Evolutionary conservation across 257 asterid genomes (phyloP).

Genomic region (Thymus quinquecostatus): DNA sequence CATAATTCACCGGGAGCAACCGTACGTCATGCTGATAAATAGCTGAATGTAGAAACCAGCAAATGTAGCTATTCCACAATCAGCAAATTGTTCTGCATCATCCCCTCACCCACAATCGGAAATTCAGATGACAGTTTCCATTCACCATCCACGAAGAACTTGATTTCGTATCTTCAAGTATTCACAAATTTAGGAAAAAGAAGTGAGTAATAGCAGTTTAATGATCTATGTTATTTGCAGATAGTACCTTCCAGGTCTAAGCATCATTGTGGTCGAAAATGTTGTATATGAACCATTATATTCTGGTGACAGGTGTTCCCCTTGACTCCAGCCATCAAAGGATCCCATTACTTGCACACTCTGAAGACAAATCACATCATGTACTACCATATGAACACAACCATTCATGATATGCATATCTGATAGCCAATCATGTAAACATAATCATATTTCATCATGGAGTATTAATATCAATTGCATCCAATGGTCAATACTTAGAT

Average conservation of each 20-base stretch:
- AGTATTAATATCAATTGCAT: constrained; percentile 8
- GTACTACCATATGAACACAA: constrained; percentile 13
- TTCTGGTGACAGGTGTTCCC: constrained; percentile 83
- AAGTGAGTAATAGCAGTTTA: not conserved
- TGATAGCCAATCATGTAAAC: not conserved
- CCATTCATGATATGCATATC: not conserved
- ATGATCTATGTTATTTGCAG: constrained; percentile 5
- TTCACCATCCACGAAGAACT: constrained; percentile 85
- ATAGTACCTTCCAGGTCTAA: constrained; percentile 85
- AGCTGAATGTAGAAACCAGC: not conserved
- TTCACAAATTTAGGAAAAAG: constrained; percentile 7
- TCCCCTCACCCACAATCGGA: constrained; percentile 80
- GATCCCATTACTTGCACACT: constrained; percentile 97
- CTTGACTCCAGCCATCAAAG: constrained; percentile 88
- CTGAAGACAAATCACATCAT: constrained; percentile 42
- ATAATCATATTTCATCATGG: not conserved
- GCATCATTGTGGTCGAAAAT: constrained; percentile 79
- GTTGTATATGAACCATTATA: constrained; percentile 66
- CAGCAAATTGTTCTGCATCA: constrained; percentile 74
- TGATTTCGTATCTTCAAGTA: constrained; percentile 70
- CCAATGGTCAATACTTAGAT: constrained; percentile 4
- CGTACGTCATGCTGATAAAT: not conserved
- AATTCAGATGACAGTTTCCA: constrained; percentile 76
- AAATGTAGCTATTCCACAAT: constrained; percentile 57
- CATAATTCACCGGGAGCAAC: not conserved